Percentiles rank a stretch among this genome's conserved stretches.
phyloP scores from a whole-genome alignment of 2,329 filamentous ascomycete genomes.

The Diplodia seriata region DNA sequence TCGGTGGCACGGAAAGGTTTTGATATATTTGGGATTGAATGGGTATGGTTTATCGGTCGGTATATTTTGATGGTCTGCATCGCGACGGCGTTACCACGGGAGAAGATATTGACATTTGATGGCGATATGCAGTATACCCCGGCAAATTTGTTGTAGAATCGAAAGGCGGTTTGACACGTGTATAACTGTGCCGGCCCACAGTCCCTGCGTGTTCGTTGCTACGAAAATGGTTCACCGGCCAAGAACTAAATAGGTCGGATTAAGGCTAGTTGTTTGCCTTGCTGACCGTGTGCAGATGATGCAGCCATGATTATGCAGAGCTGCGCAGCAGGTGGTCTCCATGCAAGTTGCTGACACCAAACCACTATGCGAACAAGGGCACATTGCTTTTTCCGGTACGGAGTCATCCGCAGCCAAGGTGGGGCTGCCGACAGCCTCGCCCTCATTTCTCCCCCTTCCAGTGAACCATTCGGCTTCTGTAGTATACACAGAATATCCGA shows the following conservation, averaged over 20 bases:
- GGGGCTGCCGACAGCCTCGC: neutral
- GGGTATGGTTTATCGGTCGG: neutral
- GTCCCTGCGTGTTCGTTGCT: neutral
- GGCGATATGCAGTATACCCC: neutral
- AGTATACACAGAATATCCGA: neutral
- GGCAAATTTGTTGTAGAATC: neutral
- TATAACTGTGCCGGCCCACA: neutral
- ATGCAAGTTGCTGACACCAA: neutral
- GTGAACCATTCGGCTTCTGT: no score
- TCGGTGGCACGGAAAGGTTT: conserved; percentile 55
- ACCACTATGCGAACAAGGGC: no score
- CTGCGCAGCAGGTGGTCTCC: neutral
- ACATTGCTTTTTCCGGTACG: neutral
- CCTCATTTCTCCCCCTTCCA: neutral
- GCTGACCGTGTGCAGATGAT: neutral
- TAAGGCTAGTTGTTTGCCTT: neutral
- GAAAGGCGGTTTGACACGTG: neutral
- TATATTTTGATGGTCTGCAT: neutral
- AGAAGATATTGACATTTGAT: neutral
- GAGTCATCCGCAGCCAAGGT: neutral
- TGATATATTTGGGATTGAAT: conserved; percentile 14
- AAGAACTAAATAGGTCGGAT: neutral
- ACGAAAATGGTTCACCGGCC: neutral
- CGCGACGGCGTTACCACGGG: conserved; percentile 16
- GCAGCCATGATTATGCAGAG: neutral